These are phyloP conservation scores for Hymenoscyphus fructigenus DNA, from an alignment of 2,329 filamentous ascomycete species.

Conservation along the genomic window DNA sequence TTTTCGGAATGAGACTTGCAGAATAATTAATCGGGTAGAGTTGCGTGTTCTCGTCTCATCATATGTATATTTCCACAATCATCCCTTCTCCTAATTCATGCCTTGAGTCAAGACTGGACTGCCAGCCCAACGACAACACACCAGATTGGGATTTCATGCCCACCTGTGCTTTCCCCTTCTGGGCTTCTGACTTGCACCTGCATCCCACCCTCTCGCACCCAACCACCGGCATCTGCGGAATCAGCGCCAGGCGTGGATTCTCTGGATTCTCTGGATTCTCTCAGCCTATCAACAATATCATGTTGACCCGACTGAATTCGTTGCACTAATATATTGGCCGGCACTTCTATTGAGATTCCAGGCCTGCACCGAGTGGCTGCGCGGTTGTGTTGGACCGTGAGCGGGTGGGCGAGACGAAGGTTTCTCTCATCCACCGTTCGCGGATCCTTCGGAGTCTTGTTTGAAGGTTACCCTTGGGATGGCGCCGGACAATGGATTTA, in stretches of 20 bases:
- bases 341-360: not conserved
- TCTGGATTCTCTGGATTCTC: too few relatives aligned
- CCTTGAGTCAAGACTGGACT: not conserved
- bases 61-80: not conserved
- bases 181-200: not conserved
- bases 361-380: not conserved
- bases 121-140: not conserved
- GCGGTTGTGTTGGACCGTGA: not conserved
- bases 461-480: not conserved
- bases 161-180: not conserved
- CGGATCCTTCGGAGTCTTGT: not conserved
- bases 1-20: not conserved
- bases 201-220: not conserved
- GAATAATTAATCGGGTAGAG: not conserved
- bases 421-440: not conserved
- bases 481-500: slow-evolving; percentile 3
- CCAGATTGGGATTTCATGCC: not conserved
- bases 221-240: not conserved
- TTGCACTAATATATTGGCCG: not conserved
- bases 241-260: not conserved
- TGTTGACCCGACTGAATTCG: not conserved
- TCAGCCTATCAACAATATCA: not conserved
- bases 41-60: not conserved
- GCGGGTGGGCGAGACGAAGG: not conserved
- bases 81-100: not conserved